Evolutionary conservation across 2,329 filamentous ascomycete species (phyloP).

Genomic region (Talaromyces amestolkiae): DNA sequence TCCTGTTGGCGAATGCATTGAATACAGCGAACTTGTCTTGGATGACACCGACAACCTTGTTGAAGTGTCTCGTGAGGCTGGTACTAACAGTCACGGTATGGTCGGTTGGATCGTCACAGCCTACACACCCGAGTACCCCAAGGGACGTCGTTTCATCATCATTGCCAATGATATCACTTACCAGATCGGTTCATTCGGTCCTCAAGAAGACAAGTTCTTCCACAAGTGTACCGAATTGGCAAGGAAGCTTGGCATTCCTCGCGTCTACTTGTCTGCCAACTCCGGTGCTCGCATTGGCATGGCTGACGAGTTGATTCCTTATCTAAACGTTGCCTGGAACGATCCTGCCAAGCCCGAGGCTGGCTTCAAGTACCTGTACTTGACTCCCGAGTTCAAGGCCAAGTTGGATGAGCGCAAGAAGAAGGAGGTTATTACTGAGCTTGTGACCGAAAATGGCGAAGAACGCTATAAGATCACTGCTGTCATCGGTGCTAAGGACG

Average conservation of each 20-base stretch:
- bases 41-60: slow-evolving; percentile 90
- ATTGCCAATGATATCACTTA: slow-evolving; percentile 99
- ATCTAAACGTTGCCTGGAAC: slow-evolving; percentile 98
- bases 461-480: slow-evolving; percentile 91
- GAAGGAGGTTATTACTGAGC: slow-evolving; percentile 81
- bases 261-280: slow-evolving; percentile 97
- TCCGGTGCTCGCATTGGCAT: slow-evolving; percentile 96
- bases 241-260: slow-evolving; percentile 87
- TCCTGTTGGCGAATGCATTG: slow-evolving; percentile 82
- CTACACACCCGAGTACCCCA: slow-evolving; percentile 91
- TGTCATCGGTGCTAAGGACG: slow-evolving; percentile 88
- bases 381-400: slow-evolving; percentile 81
- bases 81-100: slow-evolving; percentile 96
- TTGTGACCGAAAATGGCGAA: slow-evolving; percentile 81
- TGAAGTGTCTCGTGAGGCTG: slow-evolving; percentile 91
- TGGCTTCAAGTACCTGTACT: slow-evolving; percentile 96
- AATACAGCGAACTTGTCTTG: slow-evolving; percentile 89
- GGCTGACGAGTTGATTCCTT: slow-evolving; percentile 92
- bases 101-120: slow-evolving; percentile 96
- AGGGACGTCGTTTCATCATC: slow-evolving; percentile 87
- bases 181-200: slow-evolving; percentile 97
- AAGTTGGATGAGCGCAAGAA: slow-evolving; percentile 75
- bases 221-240: slow-evolving; percentile 97
- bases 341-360: slow-evolving; percentile 73
- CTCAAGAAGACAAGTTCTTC: slow-evolving; percentile 97